phyloP scores from a whole-genome alignment of 73 alveolate species.

The Diophrys appendiculata region DNA sequence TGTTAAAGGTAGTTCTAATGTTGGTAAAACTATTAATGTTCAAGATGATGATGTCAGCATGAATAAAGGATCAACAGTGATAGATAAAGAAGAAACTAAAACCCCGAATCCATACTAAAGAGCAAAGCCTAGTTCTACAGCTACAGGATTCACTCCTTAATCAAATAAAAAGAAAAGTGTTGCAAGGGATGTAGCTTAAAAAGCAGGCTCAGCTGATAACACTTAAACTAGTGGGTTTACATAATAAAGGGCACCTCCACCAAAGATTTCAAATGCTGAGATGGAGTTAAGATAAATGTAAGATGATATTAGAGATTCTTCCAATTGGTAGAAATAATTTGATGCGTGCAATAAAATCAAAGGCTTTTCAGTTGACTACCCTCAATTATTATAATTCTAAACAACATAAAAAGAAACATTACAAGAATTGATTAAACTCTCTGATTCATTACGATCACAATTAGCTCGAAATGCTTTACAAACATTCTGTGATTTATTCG shows the following conservation, averaged over 20 bases:
- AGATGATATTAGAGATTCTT: neutral
- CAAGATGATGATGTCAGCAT: too few species aligned
- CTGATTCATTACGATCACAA: constrained; percentile 46
- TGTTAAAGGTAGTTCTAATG: too few species aligned
- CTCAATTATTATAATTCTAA: neutral
- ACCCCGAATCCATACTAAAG: too few species aligned
- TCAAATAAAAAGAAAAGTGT: neutral
- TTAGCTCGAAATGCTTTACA: constrained; percentile 40
- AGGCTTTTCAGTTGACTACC: constrained; percentile 18
- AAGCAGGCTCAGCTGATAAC: neutral
- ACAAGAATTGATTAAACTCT: constrained; percentile 35
- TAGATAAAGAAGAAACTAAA: too few species aligned
- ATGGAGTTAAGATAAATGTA: neutral
- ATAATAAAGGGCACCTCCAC: too few species aligned
- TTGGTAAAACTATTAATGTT: too few species aligned
- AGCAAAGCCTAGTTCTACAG: too few species aligned
- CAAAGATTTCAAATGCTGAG: neutral
- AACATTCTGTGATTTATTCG: constrained; percentile 2
- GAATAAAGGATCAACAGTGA: too few species aligned
- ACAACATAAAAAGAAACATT: constrained; percentile 2
- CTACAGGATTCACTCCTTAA: too few species aligned
- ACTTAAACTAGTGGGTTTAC: too few species aligned
- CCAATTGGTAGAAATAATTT: constrained; percentile 47
- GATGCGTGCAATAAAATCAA: constrained; percentile 45
- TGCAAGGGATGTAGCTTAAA: neutral